Evolutionary conservation across 2,329 filamentous ascomycete genomes (phyloP), one percentile per base, ranked within the genome.

Genomic region (Verticillium isaacii): DNA sequence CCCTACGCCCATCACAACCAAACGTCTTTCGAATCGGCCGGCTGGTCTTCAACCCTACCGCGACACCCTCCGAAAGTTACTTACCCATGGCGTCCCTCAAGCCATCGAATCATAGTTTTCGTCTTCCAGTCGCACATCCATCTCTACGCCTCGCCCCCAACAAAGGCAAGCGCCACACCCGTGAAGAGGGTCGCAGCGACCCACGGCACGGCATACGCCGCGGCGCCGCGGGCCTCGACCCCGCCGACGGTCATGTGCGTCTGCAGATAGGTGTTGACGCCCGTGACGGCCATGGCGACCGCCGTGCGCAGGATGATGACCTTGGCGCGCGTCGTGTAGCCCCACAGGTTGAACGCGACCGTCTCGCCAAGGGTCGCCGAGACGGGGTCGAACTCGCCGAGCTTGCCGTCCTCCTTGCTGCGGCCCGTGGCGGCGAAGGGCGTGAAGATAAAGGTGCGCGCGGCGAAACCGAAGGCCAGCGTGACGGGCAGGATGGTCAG

Each of bases 401-500:
- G 74, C 66, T 80, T 76, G 60, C 80, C 80, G 64, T 87, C 81
- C 65, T 79, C 77, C 54, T 72, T 71, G 17, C 77, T 80, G 32
- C 76, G 77, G 32, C 81, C 82, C 0, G 83, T 81, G 15, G 79
- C 82, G 19, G 85, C 83, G 25, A 86, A 83, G 2, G 89, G 87
- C 45, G 86, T 85, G 73, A 97, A 96, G 67, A 97, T 85, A 72
- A 96, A 94, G 56, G 85, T 83, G 64, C 87, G 87, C 5, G 89
- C 87, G 0, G 91, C 90, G 64, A 86, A 79, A 2, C 93, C 93
- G 19, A 91, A 80, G 2, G 80, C 68, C 3, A 84, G 65, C 7
- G 81, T 80, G 54, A 82, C 82, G 1, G 89, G 87, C 3, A 92
- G 75, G 57, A 91, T 80, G 9, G 83, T 80, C 50, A 83, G 73